Evolutionary conservation across 108 stramenopile genomes (phyloP), one percentile per base, ranked within the genome.

Genomic region (Seminavis robusta): DNA sequence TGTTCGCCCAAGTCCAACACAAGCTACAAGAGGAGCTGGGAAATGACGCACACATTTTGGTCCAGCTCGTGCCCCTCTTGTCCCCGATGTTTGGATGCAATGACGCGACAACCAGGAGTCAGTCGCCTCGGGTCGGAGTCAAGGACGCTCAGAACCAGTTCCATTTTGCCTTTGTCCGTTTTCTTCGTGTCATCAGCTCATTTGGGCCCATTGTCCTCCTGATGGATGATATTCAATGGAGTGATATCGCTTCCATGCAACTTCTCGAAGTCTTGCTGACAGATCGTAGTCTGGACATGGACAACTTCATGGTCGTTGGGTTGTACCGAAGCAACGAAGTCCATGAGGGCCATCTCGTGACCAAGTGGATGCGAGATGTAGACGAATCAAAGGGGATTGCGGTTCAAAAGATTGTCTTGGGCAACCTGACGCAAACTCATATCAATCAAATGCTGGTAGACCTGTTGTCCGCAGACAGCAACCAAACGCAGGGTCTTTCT

Each of bases 291-390:
- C 36, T 37, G 13, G 17, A 24, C 23, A 56, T 16, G 3, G 16
- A 55, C 8, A 33, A 33, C 32, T 23, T 67, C 20, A 36, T 67
- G 45, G 33, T 67, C 17, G 44, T 67, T 16, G 65, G 56, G 3
- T 24, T 27, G 15, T 67, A 67, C 33, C 52, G 62, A 2, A 43
- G 40, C 21, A 63, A 63, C 41, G 52, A 63, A 28, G 62, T 54
- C 8, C 15, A 49, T 25, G 47, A 21, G 8, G 7, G 49, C 4
- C 50, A 63, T 21, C 8, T 37, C 28, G 10, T 61, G 4, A 19
- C 24, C 4, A 15, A 27, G 13, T 13, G 3, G 21, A 11, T 65
- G 16, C 11, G 19, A 9, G 19, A 32, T 3, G 4, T 65, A 13
- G 4, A 47, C 7, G 19, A 45, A 49, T n/a, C n/a, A n/a, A 15